These are phyloP conservation scores for Annulohypoxylon nitens DNA, from an alignment of 495 filamentous ascomycete species.

Conservation along the genomic window DNA sequence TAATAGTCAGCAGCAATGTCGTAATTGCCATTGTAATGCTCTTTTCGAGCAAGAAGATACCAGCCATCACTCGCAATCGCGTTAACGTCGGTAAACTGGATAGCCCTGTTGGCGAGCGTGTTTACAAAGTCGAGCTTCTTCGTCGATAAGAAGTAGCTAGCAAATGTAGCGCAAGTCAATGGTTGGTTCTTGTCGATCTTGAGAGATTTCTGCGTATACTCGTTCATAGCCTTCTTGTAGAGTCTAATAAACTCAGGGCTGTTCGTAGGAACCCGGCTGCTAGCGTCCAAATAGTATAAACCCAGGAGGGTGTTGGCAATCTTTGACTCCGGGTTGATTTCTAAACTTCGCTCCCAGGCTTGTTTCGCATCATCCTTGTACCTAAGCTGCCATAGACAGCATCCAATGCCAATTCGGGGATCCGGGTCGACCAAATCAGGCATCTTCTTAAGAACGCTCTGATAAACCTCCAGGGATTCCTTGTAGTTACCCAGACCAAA, in stretches of 20 bases:
- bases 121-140: slow-evolving; percentile 84
- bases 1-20: slow-evolving; percentile 84
- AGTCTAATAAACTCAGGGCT: slow-evolving; percentile 79
- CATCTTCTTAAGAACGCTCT: slow-evolving; percentile 84
- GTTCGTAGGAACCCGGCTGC: slow-evolving; percentile 80
- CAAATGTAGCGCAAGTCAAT: slow-evolving; percentile 89
- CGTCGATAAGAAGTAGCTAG: slow-evolving; percentile 84
- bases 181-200: slow-evolving; percentile 95
- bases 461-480: slow-evolving; percentile 86
- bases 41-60: slow-evolving; percentile 91
- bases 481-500: slow-evolving; percentile 86
- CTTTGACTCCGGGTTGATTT: slow-evolving; percentile 90
- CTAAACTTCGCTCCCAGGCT: slow-evolving; percentile 89
- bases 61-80: slow-evolving; percentile 95
- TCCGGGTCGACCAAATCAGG: slow-evolving; percentile 94
- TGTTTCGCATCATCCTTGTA: slow-evolving; percentile 90
- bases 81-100: slow-evolving; percentile 94
- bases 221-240: slow-evolving; percentile 93
- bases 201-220: slow-evolving; percentile 93
- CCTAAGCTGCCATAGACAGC: slow-evolving; percentile 94
- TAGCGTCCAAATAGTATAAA: slow-evolving; percentile 86
- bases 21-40: slow-evolving; percentile 78
- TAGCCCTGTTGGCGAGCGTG: slow-evolving; percentile 88
- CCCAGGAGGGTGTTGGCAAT: slow-evolving; percentile 91
- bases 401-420: slow-evolving; percentile 93